Base-by-base conservation (phyloP, 768 basidiomycete genomes). In the Phlegmacium glaucopus region DNA sequence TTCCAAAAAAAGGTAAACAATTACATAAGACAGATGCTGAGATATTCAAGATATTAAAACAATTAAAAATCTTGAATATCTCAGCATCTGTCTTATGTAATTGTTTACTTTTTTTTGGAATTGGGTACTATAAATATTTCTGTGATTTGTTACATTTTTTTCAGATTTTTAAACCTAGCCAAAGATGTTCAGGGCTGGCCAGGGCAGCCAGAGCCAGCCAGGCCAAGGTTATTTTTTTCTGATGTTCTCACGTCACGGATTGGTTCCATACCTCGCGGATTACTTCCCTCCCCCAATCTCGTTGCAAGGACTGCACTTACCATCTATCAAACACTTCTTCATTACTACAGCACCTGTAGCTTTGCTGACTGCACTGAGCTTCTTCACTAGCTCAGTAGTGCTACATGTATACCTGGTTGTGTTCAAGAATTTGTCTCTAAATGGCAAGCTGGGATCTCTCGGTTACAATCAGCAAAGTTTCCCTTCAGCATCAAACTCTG, bases 211-310 rank as follows among this genome's bases (percentile, higher is more conserved):
- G n/a, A n/a, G n/a, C n/a, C n/a, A n/a, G n/a, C n/a, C n/a, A n/a
- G n/a, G n/a, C n/a, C n/a, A n/a, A n/a, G n/a, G n/a, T n/a, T n/a
- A n/a, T n/a, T n/a, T n/a, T n/a, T n/a, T n/a, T n/a, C n/a, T n/a
- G n/a, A n/a, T n/a, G n/a, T 44, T 4, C 16, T 44, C 4, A 36
- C 34, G 9, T 44, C 43, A 9, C 1, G 43, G 34, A 34, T 44
- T 35, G 43, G 43, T 1, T 11, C 11, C 15, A 34, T 36, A 2
- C 43, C 43, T 16, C 29, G 30, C 12, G 30, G 43, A 6, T 18
- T 44, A 9, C 43, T 44, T 9, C 43, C 42, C 16, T 44, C 42
- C 5, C 18, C 42, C 11, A 44, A 44, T 46, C 35, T 46, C 9
- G 17, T 22, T 28, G 22, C 37, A 1, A 10, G 32, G 11, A 34